Evolutionary conservation across 345 rosid species (phyloP), one percentile per base, ranked within the genome.

Genomic region (Gossypioides kirkii): DNA sequence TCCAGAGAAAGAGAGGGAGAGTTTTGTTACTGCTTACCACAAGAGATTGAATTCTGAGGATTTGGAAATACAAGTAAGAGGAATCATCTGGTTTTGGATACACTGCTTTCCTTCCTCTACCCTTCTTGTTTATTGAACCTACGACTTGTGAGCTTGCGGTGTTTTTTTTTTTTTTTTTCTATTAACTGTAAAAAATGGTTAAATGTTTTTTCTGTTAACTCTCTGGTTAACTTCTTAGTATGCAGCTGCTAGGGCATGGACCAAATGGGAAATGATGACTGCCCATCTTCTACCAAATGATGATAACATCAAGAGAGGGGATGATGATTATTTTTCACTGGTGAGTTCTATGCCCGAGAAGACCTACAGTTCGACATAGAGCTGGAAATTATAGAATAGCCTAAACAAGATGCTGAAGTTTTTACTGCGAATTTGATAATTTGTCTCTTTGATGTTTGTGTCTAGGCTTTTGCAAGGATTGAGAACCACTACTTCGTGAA

Each of bases 201-300:
- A 6, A 58, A 49, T n/a, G 20, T 72, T 16, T 26, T 32, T 59
- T 70, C 41, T 53, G 43, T 65, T 58, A 71, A 75, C 55, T 79
- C 61, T 83, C 61, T 71, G 68, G 22, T 28, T 75, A 50, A 54
- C 85, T 76, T 80, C 63, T 46, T 77, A 92, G 98, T 86, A 81
- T 88, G 96, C 89, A 80, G 97, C 98, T 74, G 97, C 97, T 53
- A 88, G 97, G 83, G 89, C 91, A 49, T 94, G 98, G 98, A 94
- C 98, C 42, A 94, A 78, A 76, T 94, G 98, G 98, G 98, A 94
- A 82, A 89, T 92, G 98, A 87, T 87, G 96, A 94, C 98, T 72
- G 89, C 94, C 46, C 85, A 94, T 86, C 97, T 94, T 79, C 79
- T 76, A 74, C 96, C 87, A 68, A 86, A 87, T 85, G 89, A 87